These are phyloP conservation scores for Pestalotiopsis sp. DNA, from an alignment of 2,329 filamentous ascomycete species.

Conservation along the genomic window DNA sequence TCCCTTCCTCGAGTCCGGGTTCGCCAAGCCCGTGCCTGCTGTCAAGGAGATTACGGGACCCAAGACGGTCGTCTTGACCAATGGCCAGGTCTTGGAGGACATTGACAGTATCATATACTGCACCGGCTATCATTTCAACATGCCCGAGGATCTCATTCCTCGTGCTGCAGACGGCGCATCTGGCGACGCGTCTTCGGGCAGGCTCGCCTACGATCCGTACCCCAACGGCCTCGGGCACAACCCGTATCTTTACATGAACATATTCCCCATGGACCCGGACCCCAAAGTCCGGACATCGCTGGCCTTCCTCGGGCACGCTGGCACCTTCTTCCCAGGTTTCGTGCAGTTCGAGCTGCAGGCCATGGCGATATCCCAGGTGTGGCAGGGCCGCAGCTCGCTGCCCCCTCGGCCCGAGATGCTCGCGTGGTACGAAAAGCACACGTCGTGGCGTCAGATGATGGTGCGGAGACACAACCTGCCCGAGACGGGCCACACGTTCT, in stretches of 20 bases:
- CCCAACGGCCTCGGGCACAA: slow-evolving; percentile 7
- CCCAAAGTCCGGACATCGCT: slow-evolving; percentile 12
- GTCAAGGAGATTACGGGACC: slow-evolving; percentile 32
- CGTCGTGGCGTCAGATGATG: neutral
- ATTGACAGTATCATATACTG: slow-evolving; percentile 36
- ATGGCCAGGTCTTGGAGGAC: slow-evolving; percentile 33
- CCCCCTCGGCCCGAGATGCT: slow-evolving; percentile 8
- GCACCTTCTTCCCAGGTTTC: slow-evolving; percentile 12
- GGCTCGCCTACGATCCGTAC: neutral
- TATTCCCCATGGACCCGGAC: slow-evolving; percentile 13
- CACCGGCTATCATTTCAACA: slow-evolving; percentile 33
- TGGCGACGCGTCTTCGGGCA: too few species aligned
- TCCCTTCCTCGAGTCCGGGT: slow-evolving; percentile 27
- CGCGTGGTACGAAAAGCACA: neutral
- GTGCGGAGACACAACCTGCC: neutral
- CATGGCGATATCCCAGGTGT: slow-evolving; percentile 17
- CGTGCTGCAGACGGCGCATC: neutral
- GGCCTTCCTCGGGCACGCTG: slow-evolving; percentile 16
- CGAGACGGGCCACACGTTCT: slow-evolving; percentile 12
- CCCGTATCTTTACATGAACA: slow-evolving; percentile 12
- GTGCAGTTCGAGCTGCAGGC: slow-evolving; percentile 15
- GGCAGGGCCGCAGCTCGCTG: slow-evolving; percentile 9
- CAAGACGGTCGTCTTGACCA: slow-evolving; percentile 28
- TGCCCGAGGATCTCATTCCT: slow-evolving; percentile 17
- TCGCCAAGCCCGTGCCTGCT: slow-evolving; percentile 27